Evolutionary conservation across 805 yeast species (phyloP).

Genomic region (Candida khao-thaluensis): DNA sequence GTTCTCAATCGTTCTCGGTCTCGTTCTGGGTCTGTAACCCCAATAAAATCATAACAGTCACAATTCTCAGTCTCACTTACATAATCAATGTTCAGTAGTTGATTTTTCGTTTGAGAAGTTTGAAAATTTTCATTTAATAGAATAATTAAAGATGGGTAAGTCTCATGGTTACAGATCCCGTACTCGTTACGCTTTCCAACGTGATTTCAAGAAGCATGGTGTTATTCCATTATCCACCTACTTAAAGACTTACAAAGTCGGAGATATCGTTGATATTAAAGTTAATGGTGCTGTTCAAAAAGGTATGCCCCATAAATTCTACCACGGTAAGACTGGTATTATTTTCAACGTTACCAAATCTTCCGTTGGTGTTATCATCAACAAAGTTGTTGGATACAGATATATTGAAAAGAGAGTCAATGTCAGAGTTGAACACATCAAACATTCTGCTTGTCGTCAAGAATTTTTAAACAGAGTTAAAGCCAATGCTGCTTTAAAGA

Average conservation of each 20-base stretch:
- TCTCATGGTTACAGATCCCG: slow-evolving; percentile 98
- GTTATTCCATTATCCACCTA: slow-evolving; percentile 90
- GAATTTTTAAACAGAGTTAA: slow-evolving; percentile 99
- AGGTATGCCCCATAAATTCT: slow-evolving; percentile 99
- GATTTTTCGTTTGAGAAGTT: too few relatives aligned
- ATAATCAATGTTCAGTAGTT: background rate
- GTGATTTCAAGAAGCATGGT: slow-evolving; percentile 99
- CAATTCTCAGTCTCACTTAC: background rate
- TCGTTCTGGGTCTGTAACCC: too few relatives aligned
- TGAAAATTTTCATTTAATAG: slow-evolving; percentile 6
- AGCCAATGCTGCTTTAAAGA: slow-evolving; percentile 89
- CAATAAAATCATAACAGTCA: slow-evolving; percentile 1
- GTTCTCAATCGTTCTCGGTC: too few relatives aligned
- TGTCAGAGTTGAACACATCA: slow-evolving; percentile 98
- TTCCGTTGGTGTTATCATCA: slow-evolving; percentile 95
- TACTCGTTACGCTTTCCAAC: slow-evolving; percentile 99
- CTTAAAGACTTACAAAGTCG: slow-evolving; percentile 97
- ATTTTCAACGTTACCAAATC: slow-evolving; percentile 98
- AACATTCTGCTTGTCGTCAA: slow-evolving; percentile 99
- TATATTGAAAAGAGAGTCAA: slow-evolving; percentile 98
- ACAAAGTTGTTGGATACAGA: slow-evolving; percentile 99
- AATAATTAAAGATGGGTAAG: slow-evolving; percentile 9
- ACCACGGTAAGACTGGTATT: slow-evolving; percentile 99
- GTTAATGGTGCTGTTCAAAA: slow-evolving; percentile 99
- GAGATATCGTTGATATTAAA: slow-evolving; percentile 99